Percentiles rank a stretch among this genome's conserved stretches.
Evolutionary conservation across 495 filamentous ascomycete species (phyloP).

Genomic region (Podospora didyma): DNA sequence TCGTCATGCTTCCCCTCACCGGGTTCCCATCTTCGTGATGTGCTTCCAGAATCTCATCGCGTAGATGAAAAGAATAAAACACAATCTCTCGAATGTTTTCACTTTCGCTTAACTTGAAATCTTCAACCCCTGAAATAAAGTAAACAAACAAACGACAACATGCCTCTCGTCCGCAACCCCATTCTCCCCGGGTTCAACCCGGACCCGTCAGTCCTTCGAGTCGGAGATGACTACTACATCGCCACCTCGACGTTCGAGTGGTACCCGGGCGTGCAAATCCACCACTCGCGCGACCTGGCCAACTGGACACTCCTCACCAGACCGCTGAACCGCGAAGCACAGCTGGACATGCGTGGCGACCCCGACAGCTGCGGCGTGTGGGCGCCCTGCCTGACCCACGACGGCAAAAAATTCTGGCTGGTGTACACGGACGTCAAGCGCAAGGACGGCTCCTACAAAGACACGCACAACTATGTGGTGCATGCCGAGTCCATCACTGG

Average conservation of each 20-base stretch:
- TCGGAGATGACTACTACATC: slow-evolving; percentile 57
- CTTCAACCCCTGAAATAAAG: not conserved
- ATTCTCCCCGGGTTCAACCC: slow-evolving; percentile 62
- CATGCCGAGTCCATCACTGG: slow-evolving; percentile 42
- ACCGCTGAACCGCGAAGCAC: slow-evolving; percentile 54
- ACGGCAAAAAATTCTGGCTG: slow-evolving; percentile 55
- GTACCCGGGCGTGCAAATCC: slow-evolving; percentile 57
- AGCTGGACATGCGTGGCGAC: slow-evolving; percentile 58
- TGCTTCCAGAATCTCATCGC: too few species aligned
- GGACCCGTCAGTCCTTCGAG: slow-evolving; percentile 57
- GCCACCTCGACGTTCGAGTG: slow-evolving; percentile 62
- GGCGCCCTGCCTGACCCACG: slow-evolving; percentile 59
- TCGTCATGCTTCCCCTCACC: not conserved
- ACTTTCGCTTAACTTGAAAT: not conserved
- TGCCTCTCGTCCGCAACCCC: slow-evolving; percentile 51
- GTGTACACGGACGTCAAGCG: slow-evolving; percentile 55
- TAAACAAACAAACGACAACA: slow-evolving; percentile 12
- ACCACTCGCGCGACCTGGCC: slow-evolving; percentile 52
- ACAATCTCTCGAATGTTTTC: not conserved
- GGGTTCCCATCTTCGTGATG: too few species aligned
- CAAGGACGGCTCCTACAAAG: slow-evolving; percentile 53
- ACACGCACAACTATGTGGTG: slow-evolving; percentile 54
- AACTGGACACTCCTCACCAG: slow-evolving; percentile 58
- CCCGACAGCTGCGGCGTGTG: slow-evolving; percentile 59
- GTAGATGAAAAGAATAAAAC: not conserved